Evolutionary conservation across 176 grass and related monocot genomes (phyloP), one percentile per base, ranked within the genome.

Genomic region (Bromus sterilis): DNA sequence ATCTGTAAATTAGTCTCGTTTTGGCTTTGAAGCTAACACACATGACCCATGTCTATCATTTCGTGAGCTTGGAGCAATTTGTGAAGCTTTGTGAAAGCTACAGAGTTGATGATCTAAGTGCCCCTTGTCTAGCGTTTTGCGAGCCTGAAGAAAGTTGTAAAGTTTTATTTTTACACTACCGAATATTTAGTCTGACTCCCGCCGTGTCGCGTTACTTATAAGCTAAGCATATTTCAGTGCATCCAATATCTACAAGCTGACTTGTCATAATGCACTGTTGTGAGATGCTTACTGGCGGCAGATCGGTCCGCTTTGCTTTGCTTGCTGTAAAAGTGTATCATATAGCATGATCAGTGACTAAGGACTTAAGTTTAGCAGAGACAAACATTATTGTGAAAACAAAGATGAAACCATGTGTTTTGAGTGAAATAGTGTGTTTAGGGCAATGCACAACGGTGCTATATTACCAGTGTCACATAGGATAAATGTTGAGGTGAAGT

Each of bases 1-100:
- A 80, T 5, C 66, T 92, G 78, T 97, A 83, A 87, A 88, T 87
- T 72, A 15, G 25, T 59, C 55, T 36, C 44, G 0, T 78, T 83
- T 48, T 62, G 32, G 44, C 59, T 48, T 48, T 33, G 51, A 26
- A 56, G 76, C 63, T 74, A 48, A 62, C 44, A 49, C 40, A 31
- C 15, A 26, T 31, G 80, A 74, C 55, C 60, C 48, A 37, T 79
- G 39, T 75, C 6, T 66, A 76, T 48, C 73, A 74, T 65, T 68
- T 88, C 59, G 61, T 73, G 49, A 78, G 40, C 39, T 16, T 69
- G 66, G 41, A 76, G 53, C 28, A 75, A n/a, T 83, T 71, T 86
- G 44, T 31, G 49, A 74, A 85, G 30, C 44, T 79, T 89, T 81
- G 75, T 64, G 3, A 78, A 78, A 56, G 56, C 34, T 42, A 61